Evolutionary conservation across 2,329 filamentous ascomycete genomes (phyloP).

Genomic region (Seiridium cupressi): DNA sequence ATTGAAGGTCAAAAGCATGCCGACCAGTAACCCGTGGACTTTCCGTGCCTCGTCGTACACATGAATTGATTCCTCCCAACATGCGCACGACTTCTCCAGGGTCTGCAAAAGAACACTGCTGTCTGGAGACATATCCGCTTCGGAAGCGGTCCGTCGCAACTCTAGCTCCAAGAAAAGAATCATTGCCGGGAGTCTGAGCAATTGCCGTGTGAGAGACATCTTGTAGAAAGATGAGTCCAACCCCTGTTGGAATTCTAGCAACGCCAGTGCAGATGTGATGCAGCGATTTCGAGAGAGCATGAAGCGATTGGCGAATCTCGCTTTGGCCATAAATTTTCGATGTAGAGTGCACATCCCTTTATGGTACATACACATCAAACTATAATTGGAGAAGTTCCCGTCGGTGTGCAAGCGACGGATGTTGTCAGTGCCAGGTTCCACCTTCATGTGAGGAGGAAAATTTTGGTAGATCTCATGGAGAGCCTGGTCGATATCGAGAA

Average conservation of each 20-base stretch:
- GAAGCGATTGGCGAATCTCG: conserved; percentile 10
- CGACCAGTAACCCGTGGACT: not conserved
- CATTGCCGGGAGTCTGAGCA: not conserved
- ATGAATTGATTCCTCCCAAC: not conserved
- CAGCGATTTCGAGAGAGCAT: conserved; percentile 19
- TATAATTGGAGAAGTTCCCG: conserved; percentile 40
- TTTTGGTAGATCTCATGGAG: conserved; percentile 22
- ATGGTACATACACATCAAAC: conserved; percentile 48
- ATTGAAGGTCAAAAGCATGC: not conserved
- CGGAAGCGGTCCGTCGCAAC: not conserved
- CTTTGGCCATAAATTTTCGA: conserved; percentile 40
- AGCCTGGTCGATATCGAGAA: conserved; percentile 36
- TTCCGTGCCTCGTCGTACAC: not conserved
- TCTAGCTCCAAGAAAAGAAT: not conserved
- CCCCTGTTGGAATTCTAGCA: conserved; percentile 18
- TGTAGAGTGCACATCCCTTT: conserved; percentile 49
- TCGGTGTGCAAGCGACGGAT: not conserved
- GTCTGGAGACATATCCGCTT: not conserved
- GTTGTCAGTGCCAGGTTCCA: not conserved
- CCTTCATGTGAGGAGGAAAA: not conserved
- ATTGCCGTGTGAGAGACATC: not conserved
- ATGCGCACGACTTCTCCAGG: not conserved
- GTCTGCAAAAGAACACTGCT: not conserved
- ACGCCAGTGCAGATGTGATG: conserved; percentile 21
- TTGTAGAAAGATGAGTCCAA: not conserved